Conservation (phyloP, 495 filamentous ascomycete genomes). For the Penicillium lividum region DNA sequence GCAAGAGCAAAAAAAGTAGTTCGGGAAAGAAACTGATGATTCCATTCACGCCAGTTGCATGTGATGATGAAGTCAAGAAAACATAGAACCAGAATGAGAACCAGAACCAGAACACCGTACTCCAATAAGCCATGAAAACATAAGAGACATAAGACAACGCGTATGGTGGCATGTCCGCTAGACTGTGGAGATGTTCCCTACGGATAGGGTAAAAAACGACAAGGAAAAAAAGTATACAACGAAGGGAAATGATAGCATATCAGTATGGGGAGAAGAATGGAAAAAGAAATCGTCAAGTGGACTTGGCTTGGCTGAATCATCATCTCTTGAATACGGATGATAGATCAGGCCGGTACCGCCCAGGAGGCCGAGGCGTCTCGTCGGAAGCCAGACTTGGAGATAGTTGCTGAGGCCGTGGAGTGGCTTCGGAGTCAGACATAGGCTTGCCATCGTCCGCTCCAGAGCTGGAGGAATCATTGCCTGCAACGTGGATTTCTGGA, state of each 20-base stretch:
- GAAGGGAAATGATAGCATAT: constrained; percentile 18
- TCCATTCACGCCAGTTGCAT: constrained; percentile 5
- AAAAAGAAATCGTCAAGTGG: constrained; percentile 9
- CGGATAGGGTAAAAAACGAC: constrained; percentile 4
- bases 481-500: constrained; percentile 28
- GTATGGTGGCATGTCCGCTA: constrained; percentile 24
- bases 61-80: not conserved
- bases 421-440: constrained; percentile 40
- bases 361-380: constrained; percentile 72
- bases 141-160: constrained; percentile 31
- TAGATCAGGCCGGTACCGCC: constrained; percentile 61
- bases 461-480: constrained; percentile 24
- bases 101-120: constrained; percentile 28
- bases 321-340: constrained; percentile 1
- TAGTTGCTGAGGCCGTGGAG: constrained; percentile 41
- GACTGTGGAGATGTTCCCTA: constrained; percentile 11
- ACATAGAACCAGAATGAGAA: constrained; percentile 18
- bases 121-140: constrained; percentile 25
- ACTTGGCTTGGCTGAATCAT: not conserved
- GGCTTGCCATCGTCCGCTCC: constrained; percentile 29
- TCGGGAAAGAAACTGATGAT: not conserved
- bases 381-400: constrained; percentile 49
- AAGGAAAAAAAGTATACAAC: constrained; percentile 25
- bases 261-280: constrained; percentile 12
- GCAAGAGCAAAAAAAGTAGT: not conserved